Evolutionary conservation across 2,329 filamentous ascomycete species (phyloP).

Genomic region (Epichloe typhina): DNA sequence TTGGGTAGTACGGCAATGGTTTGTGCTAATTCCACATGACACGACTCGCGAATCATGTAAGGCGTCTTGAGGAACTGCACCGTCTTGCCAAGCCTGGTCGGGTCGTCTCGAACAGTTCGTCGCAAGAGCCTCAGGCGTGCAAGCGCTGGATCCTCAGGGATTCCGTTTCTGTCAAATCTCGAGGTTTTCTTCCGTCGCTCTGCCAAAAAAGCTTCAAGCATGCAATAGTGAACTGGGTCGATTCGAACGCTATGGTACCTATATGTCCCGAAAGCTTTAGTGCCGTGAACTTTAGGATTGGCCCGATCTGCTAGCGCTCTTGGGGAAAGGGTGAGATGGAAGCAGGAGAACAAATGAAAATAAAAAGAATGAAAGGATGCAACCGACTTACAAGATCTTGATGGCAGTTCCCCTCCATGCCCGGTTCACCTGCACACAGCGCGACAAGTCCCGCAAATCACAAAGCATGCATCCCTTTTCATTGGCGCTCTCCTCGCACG

Average conservation of each 20-base stretch:
- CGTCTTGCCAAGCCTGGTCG: constrained; percentile 50
- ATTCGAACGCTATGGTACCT: constrained; percentile 87
- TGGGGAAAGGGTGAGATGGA: not conserved
- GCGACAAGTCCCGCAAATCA: constrained; percentile 76
- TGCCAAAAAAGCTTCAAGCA: constrained; percentile 70
- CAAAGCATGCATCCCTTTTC: constrained; percentile 85
- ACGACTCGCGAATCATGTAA: constrained; percentile 87
- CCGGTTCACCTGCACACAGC: constrained; percentile 62
- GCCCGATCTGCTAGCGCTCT: too few relatives aligned
- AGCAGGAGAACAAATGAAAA: not conserved
- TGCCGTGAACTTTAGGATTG: not conserved
- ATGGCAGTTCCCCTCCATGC: constrained; percentile 49
- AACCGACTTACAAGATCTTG: constrained; percentile 45
- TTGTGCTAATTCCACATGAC: constrained; percentile 70
- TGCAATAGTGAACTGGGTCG: constrained; percentile 89
- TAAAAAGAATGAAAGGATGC: not conserved
- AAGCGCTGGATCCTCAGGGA: constrained; percentile 67
- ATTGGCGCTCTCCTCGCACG: constrained; percentile 66
- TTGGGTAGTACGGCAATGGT: constrained; percentile 77
- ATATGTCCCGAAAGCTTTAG: not conserved
- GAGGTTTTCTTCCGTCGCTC: constrained; percentile 65
- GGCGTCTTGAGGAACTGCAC: constrained; percentile 78
- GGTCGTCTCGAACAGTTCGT: constrained; percentile 68
- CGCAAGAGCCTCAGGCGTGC: constrained; percentile 66
- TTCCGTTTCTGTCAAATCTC: constrained; percentile 62